Percentiles rank a stretch among this genome's conserved stretches.
Evolutionary conservation across 208 protist species (phyloP).

Genomic region (Crithidia sp.): DNA sequence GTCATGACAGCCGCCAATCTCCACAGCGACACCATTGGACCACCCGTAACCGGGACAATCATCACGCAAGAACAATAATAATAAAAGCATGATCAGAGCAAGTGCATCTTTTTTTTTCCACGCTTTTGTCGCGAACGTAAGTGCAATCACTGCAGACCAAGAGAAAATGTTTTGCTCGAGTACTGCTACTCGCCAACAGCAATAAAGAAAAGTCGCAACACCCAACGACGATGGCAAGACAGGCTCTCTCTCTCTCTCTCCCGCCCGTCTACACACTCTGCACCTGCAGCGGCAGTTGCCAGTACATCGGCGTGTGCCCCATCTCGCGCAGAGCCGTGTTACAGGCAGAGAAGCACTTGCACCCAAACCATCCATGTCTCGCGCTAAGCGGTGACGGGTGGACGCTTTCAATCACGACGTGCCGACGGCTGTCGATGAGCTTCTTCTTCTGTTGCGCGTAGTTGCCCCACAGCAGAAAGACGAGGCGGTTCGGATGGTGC

Average conservation of each 20-base stretch:
- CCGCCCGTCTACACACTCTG: background rate
- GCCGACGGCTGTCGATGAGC: constrained; percentile 85
- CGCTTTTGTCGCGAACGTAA: no score
- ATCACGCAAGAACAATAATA: no score
- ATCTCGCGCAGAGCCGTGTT: constrained; percentile 69
- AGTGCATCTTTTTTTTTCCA: background rate
- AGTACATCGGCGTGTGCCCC: constrained; percentile 80
- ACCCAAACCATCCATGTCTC: constrained; percentile 72
- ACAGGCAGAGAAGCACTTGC: constrained; percentile 85
- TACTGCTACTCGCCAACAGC: no score
- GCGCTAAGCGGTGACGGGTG: constrained; percentile 91
- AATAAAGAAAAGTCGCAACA: no score
- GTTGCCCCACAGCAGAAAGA: constrained; percentile 97
- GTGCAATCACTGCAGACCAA: no score
- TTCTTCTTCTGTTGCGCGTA: constrained; percentile 92
- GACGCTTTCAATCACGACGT: constrained; percentile 88
- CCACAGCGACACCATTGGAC: no score
- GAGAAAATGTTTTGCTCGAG: no score
- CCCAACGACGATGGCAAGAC: no score
- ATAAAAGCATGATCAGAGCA: no score
- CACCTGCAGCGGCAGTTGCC: constrained; percentile 61
- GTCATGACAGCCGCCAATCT: no score
- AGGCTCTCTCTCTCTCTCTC: background rate
- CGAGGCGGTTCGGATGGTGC: constrained; percentile 63
- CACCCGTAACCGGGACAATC: no score